A percentile compares a stretch with the other conserved stretches of the same genome.
phyloP scores from a whole-genome alignment of 495 filamentous ascomycete genomes.

The Cercophora sp. region DNA sequence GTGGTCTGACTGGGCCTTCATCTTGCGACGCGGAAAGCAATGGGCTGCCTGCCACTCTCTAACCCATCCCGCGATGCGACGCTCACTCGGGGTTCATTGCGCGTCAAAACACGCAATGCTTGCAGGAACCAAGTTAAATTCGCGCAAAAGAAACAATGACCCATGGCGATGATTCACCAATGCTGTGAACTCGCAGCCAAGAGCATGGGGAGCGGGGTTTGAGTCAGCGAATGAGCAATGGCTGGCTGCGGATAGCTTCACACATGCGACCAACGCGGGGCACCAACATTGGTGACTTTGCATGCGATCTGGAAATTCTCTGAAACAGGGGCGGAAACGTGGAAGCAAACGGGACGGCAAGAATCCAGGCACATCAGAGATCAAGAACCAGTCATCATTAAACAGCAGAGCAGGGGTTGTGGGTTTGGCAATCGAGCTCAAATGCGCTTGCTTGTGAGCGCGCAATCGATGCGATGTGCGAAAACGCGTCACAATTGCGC shows the following conservation, averaged over 20 bases:
- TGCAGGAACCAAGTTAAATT: too few relatives aligned
- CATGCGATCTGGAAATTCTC: conserved; percentile 2
- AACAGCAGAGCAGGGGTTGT: conserved; percentile 31
- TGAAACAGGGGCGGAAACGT: background rate
- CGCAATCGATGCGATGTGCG: conserved; percentile 12
- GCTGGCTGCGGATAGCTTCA: conserved; percentile 43
- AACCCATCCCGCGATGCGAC: too few relatives aligned
- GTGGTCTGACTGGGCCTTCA: too few relatives aligned
- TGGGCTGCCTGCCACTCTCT: too few relatives aligned
- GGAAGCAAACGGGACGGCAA: conserved; percentile 9
- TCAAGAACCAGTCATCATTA: conserved; percentile 13
- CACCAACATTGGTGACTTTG: conserved; percentile 25
- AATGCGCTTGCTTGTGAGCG: conserved; percentile 31
- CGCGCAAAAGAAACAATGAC: background rate
- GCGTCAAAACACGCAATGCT: too few relatives aligned
- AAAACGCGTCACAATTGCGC: conserved; percentile 24
- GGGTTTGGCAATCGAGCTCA: conserved; percentile 20
- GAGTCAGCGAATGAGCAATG: conserved; percentile 10
- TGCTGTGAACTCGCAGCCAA: background rate
- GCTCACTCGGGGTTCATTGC: too few relatives aligned
- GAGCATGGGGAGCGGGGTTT: conserved; percentile 1
- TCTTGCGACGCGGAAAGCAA: too few relatives aligned
- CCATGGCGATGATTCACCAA: conserved; percentile 1
- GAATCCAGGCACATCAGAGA: conserved; percentile 25
- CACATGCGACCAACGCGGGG: conserved; percentile 9